A percentile compares a stretch with the other conserved stretches of the same genome.
These are phyloP conservation scores for Termitomyces sp. DNA, from an alignment of 768 basidiomycete species.

Conservation along the genomic window DNA sequence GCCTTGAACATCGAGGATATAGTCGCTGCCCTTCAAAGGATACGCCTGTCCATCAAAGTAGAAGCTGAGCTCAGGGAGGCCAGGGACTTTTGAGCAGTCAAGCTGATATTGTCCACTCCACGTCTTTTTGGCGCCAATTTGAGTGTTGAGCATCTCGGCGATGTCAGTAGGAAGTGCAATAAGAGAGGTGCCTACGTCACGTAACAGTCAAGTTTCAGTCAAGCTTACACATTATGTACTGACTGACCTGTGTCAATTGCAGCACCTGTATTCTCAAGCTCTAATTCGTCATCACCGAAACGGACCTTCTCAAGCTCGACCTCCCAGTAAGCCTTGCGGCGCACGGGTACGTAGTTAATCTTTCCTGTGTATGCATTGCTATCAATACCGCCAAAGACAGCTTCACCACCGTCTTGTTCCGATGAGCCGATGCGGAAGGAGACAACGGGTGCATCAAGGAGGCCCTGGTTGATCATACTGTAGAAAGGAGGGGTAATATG, in stretches of 20 bases:
- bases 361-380: slow-evolving; percentile 69
- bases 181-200: slow-evolving; percentile 82
- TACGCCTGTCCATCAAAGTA: slow-evolving; percentile 79
- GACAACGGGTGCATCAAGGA: slow-evolving; percentile 86
- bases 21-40: slow-evolving; percentile 78
- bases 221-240: background rate
- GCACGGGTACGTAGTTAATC: slow-evolving; percentile 83
- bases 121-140: slow-evolving; percentile 89
- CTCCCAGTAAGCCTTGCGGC: slow-evolving; percentile 98
- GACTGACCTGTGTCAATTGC: slow-evolving; percentile 80
- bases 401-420: slow-evolving; percentile 88
- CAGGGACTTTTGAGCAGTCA: slow-evolving; percentile 82
- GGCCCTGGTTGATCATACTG: slow-evolving; percentile 77
- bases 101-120: slow-evolving; percentile 97
- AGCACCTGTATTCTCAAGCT: slow-evolving; percentile 91
- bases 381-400: slow-evolving; percentile 90
- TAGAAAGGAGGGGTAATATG: slow-evolving; percentile 93
- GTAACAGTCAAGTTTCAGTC: background rate
- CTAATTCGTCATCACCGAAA: slow-evolving; percentile 85
- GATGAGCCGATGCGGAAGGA: slow-evolving; percentile 90
- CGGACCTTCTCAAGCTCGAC: slow-evolving; percentile 85
- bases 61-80: slow-evolving; percentile 81
- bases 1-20: slow-evolving; percentile 86
- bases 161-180: slow-evolving; percentile 93
- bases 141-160: slow-evolving; percentile 95